A percentile compares a stretch with the other conserved stretches of the same genome.
Conservation (phyloP, 192 early-diverging fungal species). For the Backusella parvicylindrica region DNA sequence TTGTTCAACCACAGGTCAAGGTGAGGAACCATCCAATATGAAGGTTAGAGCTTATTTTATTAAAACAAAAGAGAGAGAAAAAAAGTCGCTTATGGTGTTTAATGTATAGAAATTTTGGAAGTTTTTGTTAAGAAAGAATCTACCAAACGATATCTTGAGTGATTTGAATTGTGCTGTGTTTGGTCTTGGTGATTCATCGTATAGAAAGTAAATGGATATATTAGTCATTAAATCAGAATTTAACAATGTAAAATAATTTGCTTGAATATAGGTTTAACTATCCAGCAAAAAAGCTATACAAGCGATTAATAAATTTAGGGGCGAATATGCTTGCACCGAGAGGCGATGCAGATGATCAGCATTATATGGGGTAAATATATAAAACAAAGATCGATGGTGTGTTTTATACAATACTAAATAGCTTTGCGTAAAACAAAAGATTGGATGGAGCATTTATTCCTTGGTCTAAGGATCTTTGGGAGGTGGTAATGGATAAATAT, state of each 20-base stretch:
- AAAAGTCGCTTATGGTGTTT: neutral
- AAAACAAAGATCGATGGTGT: too few relatives aligned
- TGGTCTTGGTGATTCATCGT: slow-evolving; percentile 95
- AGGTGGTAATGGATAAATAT: slow-evolving; percentile 48
- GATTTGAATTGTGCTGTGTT: slow-evolving; percentile 82
- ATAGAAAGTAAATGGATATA: slow-evolving; percentile 57
- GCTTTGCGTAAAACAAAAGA: slow-evolving; percentile 23
- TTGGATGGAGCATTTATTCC: slow-evolving; percentile 86
- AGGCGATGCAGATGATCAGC: slow-evolving; percentile 95
- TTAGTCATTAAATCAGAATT: too few relatives aligned
- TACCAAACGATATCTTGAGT: slow-evolving; percentile 61
- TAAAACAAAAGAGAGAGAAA: too few relatives aligned
- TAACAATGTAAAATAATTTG: too few relatives aligned
- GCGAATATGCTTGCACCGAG: slow-evolving; percentile 62
- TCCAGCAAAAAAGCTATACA: slow-evolving; percentile 88
- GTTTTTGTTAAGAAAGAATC: slow-evolving; percentile 80
- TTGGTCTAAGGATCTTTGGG: slow-evolving; percentile 83
- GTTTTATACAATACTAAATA: slow-evolving; percentile 5
- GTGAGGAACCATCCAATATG: slow-evolving; percentile 91
- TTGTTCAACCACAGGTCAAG: slow-evolving; percentile 93
- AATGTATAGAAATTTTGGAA: slow-evolving; percentile 76
- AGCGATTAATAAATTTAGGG: slow-evolving; percentile 83
- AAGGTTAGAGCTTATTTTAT: slow-evolving; percentile 41
- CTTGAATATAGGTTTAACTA: slow-evolving; percentile 76
- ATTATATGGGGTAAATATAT: slow-evolving; percentile 85